Conservation (phyloP, 331 rosid genomes). For the Cydonia oblonga region DNA sequence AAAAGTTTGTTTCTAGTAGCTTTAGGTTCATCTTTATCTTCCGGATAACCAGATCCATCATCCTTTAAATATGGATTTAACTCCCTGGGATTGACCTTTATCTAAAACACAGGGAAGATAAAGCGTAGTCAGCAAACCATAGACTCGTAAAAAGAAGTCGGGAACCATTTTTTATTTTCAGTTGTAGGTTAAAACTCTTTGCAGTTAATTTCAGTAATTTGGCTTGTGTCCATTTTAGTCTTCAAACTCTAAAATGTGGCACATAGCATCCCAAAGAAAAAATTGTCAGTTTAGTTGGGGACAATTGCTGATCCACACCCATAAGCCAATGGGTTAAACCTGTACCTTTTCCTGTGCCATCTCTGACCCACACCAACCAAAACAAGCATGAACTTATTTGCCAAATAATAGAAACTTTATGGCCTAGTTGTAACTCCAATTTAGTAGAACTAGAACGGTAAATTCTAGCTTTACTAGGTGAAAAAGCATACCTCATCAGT, state of each 20-base stretch:
- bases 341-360: neutral
- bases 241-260: neutral
- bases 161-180: neutral
- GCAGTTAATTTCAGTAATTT: neutral
- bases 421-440: neutral
- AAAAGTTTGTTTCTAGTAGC: conserved; percentile 30
- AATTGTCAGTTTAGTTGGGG: neutral
- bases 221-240: neutral
- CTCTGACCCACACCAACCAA: neutral
- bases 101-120: conserved; percentile 4
- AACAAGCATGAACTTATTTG: neutral
- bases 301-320: neutral
- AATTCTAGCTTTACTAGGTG: neutral
- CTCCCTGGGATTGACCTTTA: conserved; percentile 58
- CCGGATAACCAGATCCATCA: conserved; percentile 76
- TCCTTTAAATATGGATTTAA: conserved; percentile 77
- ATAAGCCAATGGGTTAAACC: neutral
- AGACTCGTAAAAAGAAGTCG: neutral
- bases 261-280: neutral
- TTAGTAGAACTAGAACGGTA: neutral
- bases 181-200: neutral
- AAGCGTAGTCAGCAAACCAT: neutral
- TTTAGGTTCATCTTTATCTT: conserved; percentile 37
- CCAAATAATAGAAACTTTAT: neutral
- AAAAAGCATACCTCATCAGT: conserved; percentile 44